These are phyloP conservation scores for Tothia fuscella DNA, from an alignment of 2,329 filamentous ascomycete species.

Conservation along the genomic window DNA sequence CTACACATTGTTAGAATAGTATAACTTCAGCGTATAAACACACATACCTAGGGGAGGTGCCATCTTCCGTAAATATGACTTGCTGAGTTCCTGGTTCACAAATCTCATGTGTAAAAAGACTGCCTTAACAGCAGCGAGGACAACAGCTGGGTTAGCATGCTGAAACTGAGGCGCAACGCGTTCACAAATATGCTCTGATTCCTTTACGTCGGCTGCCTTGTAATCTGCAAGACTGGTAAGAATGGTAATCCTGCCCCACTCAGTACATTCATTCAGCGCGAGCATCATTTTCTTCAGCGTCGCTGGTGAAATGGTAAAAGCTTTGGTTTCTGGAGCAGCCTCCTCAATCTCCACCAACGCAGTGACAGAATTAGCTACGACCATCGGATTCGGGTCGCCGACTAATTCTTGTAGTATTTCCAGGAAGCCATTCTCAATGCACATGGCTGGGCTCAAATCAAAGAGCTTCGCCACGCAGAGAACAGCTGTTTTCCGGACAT, in stretches of 20 bases:
- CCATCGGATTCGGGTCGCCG: conserved; percentile 96
- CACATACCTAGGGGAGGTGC: conserved; percentile 74
- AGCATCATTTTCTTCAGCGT: conserved; percentile 92
- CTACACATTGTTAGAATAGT: conserved; percentile 33
- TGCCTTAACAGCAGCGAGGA: conserved; percentile 92
- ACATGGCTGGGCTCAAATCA: conserved; percentile 84
- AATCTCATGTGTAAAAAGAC: conserved; percentile 94
- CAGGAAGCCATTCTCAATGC: conserved; percentile 91
- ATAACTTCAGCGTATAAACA: neutral
- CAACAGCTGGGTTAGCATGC: conserved; percentile 94
- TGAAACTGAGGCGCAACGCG: conserved; percentile 93
- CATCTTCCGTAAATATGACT: conserved; percentile 96
- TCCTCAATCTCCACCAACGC: conserved; percentile 87
- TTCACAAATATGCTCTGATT: conserved; percentile 97
- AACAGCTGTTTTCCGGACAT: conserved; percentile 94
- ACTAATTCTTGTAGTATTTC: conserved; percentile 92
- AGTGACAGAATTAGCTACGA: conserved; percentile 93
- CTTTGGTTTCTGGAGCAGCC: conserved; percentile 78
- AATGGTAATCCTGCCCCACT: conserved; percentile 95
- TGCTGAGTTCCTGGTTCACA: conserved; percentile 63
- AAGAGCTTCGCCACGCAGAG: conserved; percentile 98
- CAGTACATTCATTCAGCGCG: conserved; percentile 94
- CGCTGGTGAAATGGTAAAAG: conserved; percentile 67
- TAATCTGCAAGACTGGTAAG: conserved; percentile 84
- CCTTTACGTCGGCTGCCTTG: conserved; percentile 74